phyloP scores from a whole-genome alignment of 345 rosid genomes.

The Melaleuca quinquenervia region DNA sequence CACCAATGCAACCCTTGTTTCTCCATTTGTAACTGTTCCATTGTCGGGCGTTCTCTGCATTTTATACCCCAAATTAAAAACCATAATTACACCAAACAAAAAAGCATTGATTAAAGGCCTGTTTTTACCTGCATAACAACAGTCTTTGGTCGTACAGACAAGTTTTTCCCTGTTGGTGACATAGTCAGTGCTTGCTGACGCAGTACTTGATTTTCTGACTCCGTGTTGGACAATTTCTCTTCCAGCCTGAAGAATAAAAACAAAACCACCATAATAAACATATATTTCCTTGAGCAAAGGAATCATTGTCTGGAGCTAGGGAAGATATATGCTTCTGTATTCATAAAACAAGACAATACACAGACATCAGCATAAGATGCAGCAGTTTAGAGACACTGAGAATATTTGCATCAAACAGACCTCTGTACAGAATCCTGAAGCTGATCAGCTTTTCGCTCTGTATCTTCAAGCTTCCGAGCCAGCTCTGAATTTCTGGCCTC shows the following conservation, averaged over 20 bases:
- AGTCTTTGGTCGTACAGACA: slow-evolving; percentile 59
- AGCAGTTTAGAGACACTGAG: not conserved
- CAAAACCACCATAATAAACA: not conserved
- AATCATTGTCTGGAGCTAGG: not conserved
- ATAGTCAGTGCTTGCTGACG: slow-evolving; percentile 94
- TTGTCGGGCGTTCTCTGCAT: slow-evolving; percentile 87
- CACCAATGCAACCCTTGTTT: slow-evolving; percentile 48
- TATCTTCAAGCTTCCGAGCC: slow-evolving; percentile 65
- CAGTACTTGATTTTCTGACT: slow-evolving; percentile 96
- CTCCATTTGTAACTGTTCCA: slow-evolving; percentile 64
- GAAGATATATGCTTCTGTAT: not conserved
- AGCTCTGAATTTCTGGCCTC: slow-evolving; percentile 66
- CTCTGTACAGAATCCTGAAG: slow-evolving; percentile 95
- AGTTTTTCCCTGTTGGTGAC: slow-evolving; percentile 83
- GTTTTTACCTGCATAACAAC: slow-evolving; percentile 53
- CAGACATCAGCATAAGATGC: not conserved
- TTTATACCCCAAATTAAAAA: not conserved
- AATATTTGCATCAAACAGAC: slow-evolving; percentile 31
- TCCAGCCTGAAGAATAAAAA: slow-evolving; percentile 50
- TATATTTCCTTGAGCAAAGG: not conserved
- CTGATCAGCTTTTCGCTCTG: slow-evolving; percentile 71
- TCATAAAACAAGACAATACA: not conserved
- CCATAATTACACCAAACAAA: not conserved
- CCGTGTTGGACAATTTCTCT: slow-evolving; percentile 92
- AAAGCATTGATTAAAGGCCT: not conserved